Base-by-base conservation (phyloP, 2,329 filamentous ascomycete species). In the Pyrenochaeta sp. region DNA sequence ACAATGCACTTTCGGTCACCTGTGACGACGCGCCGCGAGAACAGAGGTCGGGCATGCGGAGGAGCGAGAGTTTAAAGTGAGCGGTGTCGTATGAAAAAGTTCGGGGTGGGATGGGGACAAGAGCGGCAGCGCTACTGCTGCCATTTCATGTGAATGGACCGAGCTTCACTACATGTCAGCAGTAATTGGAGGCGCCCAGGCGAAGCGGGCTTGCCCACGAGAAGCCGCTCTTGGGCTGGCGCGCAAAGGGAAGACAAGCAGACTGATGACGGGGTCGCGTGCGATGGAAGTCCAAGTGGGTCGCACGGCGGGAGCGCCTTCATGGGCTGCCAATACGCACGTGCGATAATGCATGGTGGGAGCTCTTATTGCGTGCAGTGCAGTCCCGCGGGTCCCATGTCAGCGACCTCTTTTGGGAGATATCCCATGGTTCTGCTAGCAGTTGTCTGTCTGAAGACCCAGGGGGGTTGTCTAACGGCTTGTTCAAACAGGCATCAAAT, bases 301-400 rank as follows among this genome's bases (percentile, higher is more conserved):
- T 42, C 40, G 40, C 12, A 42, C 40, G 9, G 4, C 23, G 21
- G 23, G 14, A 23, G 29, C 37, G 30, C 36, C 11, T 27, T 45
- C 23, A 39, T 31, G 17, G 40, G 12, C 36, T 45, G 2, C 27
- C n/a, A 23, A 41, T 20, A 37, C 21, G 45, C 45, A 49, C 39
- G 51, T 45, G 45, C 42, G 32, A 41, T 32, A 35, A 48, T 49
- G 51, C 37, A 42, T 40, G 42, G 42, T 15, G 40, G 27, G 10
- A 12, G 40, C 40, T 30, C 7, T 36, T 21, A 41, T 53, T 27
- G 50, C 50, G 37, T 27, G 39, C 27, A n/a, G n/a, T n/a, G n/a
- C n/a, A n/a, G 23, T 43, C 20, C 29, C 39, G 49, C 37, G 20
- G 15, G 27, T 18, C n/a, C 37, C 44, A 37, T 46, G 48, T 51